A percentile compares a stretch with the other conserved stretches of the same genome.
phyloP scores from a whole-genome alignment of 768 basidiomycete species.

The Sutorius australiensis region DNA sequence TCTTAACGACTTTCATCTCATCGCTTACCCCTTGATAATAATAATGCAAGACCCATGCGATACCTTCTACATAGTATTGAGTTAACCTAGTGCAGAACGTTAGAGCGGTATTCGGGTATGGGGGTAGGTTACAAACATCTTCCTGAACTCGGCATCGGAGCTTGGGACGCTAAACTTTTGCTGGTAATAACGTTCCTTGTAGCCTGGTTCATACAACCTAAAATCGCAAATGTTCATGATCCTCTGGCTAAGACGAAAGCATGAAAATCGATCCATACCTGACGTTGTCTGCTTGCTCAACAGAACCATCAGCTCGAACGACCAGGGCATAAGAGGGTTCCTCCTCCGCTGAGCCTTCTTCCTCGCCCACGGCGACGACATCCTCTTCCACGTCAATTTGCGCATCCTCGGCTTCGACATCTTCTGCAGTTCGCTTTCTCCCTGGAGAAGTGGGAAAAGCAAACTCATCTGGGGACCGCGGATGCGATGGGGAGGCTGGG shows the following conservation, averaged over 20 bases:
- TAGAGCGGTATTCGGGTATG: constrained; percentile 3
- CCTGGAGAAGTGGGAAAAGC: constrained; percentile 18
- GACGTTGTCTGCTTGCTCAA: constrained; percentile 91
- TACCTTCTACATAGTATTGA: constrained; percentile 84
- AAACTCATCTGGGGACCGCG: constrained; percentile 23
- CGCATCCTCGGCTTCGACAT: constrained; percentile 41
- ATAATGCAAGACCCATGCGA: constrained; percentile 94
- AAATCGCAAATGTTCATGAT: constrained; percentile 4
- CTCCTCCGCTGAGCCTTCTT: constrained; percentile 45
- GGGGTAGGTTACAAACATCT: constrained; percentile 49
- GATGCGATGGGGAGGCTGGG: constrained; percentile 10
- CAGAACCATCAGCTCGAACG: constrained; percentile 87
- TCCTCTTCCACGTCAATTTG: constrained; percentile 29
- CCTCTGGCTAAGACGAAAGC: neutral
- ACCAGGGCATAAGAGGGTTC: constrained; percentile 56
- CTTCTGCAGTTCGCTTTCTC: constrained; percentile 45
- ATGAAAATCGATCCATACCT: constrained; percentile 50
- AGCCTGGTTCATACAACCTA: constrained; percentile 95
- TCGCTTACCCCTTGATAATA: constrained; percentile 93
- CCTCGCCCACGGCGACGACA: constrained; percentile 25
- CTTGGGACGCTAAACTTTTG: constrained; percentile 84
- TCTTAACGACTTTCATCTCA: neutral
- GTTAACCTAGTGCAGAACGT: constrained; percentile 53
- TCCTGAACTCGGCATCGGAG: constrained; percentile 68
- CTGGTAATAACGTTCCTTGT: constrained; percentile 90